Percentiles rank a stretch among this genome's conserved stretches.
Evolutionary conservation across 352 stramenopile genomes (phyloP).

Genomic region (Nannochloropsis limnetica): DNA sequence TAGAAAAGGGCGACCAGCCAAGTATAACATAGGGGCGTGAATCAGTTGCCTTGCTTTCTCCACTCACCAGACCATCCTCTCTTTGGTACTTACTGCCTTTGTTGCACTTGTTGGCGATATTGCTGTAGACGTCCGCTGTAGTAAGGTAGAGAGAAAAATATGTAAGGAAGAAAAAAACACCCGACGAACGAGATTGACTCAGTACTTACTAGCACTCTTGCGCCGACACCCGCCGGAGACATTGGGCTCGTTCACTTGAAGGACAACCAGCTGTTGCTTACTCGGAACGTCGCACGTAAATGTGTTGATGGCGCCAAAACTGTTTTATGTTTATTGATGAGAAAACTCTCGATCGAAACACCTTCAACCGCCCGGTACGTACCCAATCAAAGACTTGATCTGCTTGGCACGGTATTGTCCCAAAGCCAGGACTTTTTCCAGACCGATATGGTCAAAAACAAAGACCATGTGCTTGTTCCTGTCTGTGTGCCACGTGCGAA

Average conservation of each 20-base stretch:
- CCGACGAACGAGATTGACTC: too few relatives aligned
- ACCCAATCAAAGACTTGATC: background rate
- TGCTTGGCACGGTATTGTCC: background rate
- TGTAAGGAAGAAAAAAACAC: too few relatives aligned
- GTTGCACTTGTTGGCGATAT: background rate
- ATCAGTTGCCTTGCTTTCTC: too few relatives aligned
- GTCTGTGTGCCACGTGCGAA: background rate
- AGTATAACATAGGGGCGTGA: too few relatives aligned
- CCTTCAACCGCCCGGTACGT: background rate
- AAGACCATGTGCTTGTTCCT: background rate
- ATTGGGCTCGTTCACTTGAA: background rate
- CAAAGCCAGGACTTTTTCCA: background rate
- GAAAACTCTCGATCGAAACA: too few relatives aligned
- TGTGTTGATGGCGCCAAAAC: background rate
- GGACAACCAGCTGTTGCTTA: constrained; percentile 2
- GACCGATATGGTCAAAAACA: background rate
- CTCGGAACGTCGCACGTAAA: background rate
- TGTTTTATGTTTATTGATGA: too few relatives aligned
- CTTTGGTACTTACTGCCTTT: background rate
- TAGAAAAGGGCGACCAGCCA: too few relatives aligned
- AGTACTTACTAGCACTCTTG: background rate
- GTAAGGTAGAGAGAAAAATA: too few relatives aligned
- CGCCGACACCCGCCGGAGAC: background rate
- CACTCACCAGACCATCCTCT: too few relatives aligned
- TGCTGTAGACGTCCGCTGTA: background rate